Conservation (phyloP, 352 stramenopile species). For the Phytophthora palmivora region DNA sequence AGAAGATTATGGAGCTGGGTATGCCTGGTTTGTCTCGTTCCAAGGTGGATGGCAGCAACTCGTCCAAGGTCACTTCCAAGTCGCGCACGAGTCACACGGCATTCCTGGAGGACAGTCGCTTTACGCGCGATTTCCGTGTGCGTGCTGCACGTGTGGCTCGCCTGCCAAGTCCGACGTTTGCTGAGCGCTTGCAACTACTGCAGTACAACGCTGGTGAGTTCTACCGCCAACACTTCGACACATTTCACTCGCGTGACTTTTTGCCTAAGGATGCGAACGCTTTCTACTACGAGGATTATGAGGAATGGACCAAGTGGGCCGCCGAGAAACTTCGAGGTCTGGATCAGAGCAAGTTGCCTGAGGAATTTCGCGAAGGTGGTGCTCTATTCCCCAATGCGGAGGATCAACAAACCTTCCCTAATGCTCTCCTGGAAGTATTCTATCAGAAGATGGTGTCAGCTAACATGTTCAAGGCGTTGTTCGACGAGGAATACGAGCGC, state of each 20-base stretch:
- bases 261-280: constrained; percentile 54
- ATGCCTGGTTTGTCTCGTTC: constrained; percentile 60
- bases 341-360: constrained; percentile 45
- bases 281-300: constrained; percentile 64
- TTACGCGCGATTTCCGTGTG: constrained; percentile 76
- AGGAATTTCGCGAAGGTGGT: constrained; percentile 62
- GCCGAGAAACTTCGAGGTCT: constrained; percentile 48
- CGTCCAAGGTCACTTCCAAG: constrained; percentile 61
- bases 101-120: constrained; percentile 62
- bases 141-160: constrained; percentile 65
- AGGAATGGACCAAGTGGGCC: constrained; percentile 64
- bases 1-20: constrained; percentile 61
- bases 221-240: constrained; percentile 83
- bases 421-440: constrained; percentile 70
- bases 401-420: constrained; percentile 62
- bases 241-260: constrained; percentile 78
- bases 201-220: constrained; percentile 81
- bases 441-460: constrained; percentile 44
- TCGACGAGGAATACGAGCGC: constrained; percentile 59
- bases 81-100: constrained; percentile 82
- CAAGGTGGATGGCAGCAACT: constrained; percentile 72
- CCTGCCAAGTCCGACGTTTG: constrained; percentile 70
- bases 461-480: constrained; percentile 68
- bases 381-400: constrained; percentile 60
- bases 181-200: constrained; percentile 74